Base-by-base conservation (phyloP, 2,329 filamentous ascomycete species). In the Zymoseptoria tritici region DNA sequence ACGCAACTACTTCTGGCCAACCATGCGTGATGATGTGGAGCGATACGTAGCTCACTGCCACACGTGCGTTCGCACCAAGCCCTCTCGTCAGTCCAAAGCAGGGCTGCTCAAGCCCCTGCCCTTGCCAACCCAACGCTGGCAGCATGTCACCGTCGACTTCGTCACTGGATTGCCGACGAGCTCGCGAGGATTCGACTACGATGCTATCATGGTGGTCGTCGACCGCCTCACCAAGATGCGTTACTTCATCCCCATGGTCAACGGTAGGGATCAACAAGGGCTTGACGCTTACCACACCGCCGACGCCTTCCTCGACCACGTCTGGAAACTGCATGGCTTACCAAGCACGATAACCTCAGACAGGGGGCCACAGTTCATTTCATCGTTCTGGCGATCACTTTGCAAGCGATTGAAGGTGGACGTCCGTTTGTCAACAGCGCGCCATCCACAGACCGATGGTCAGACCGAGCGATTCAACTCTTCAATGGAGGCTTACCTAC, bases 221-320 rank as follows among this genome's bases (percentile, higher is more conserved):
- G 54, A 66, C 50, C 9, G 62, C 16, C 61, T 66, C 5, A 62
- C 60, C 2, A 70, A 70, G 52, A 63, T 59, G 56, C 51, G 56
- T 0, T 42, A 63, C 51, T 62, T 61, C 26, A 55, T 65, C 42
- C 51, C 56, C 24, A 36, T 64, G 20, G 36, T 51, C 21, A 53
- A 20, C 13, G 52, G 26, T 57, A 13, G 51, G 7, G n/a, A 31
- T 31, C 29, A 31, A 9, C 5, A 60, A 24, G 31, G 13, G 19
- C 2, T 54, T 4, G 57, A 64, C 1, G 19, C 66, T 5, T 4
- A 29, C 19, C 29, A 26, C 29, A 21, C 21, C 4, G 60, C 58
- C 1, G n/a, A 61, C 9, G 22, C 54, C 2, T 65, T 70, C 53
- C 19, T 64, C 4, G 20, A 54, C 4, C 29, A 65, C 7, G 26